phyloP scores from a whole-genome alignment of 2,329 filamentous ascomycete species.

The Claviceps fusiformis region DNA sequence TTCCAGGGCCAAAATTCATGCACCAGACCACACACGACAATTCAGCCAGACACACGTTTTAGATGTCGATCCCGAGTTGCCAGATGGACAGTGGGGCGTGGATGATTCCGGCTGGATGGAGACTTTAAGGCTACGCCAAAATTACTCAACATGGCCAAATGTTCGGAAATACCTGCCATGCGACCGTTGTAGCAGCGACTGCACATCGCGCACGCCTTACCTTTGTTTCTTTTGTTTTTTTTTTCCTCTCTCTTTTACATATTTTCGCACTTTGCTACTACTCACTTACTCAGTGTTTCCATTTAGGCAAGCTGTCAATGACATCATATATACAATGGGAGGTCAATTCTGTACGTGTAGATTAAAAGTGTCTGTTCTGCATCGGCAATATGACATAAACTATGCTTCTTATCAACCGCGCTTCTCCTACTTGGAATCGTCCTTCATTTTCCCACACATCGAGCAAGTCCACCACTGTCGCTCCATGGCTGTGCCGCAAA shows the following conservation, averaged over 20 bases:
- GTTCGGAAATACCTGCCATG: not conserved
- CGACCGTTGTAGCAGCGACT: not conserved
- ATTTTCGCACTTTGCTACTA: not conserved
- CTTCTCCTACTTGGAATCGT: constrained; percentile 22
- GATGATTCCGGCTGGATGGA: no score
- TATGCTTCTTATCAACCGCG: not conserved
- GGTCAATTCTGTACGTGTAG: no score
- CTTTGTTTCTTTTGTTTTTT: not conserved
- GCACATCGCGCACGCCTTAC: not conserved
- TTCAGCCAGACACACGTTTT: no score
- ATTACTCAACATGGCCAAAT: no score
- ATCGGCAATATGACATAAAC: not conserved
- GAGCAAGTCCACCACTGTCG: constrained; percentile 44
- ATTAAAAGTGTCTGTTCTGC: not conserved
- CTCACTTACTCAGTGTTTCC: not conserved
- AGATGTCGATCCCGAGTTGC: no score
- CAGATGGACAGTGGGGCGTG: no score
- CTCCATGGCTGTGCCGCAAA: constrained; percentile 38
- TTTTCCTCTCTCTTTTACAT: not conserved
- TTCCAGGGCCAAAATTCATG: no score
- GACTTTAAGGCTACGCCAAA: no score
- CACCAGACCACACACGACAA: no score
- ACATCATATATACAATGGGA: not conserved
- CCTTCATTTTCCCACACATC: constrained; percentile 40
- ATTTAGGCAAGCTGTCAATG: not conserved